Evolutionary conservation across 2,329 filamentous ascomycete genomes (phyloP).

Genomic region (Colletotrichum graminicola): DNA sequence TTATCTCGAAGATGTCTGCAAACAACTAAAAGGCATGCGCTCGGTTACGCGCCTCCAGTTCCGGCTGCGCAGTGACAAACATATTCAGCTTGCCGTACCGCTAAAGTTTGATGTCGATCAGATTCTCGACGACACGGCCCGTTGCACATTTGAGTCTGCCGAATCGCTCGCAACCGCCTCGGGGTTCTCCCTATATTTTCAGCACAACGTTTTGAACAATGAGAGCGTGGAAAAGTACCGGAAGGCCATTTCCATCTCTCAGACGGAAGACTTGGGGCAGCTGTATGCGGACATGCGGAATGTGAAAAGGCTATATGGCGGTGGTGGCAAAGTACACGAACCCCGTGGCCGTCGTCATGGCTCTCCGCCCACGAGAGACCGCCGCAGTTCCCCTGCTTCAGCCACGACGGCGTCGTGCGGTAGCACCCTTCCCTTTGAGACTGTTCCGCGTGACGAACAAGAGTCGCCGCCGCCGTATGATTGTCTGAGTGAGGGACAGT

Average conservation of each 20-base stretch:
- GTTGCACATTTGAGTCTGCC: not conserved
- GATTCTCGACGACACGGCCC: not conserved
- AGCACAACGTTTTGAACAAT: conserved; percentile 9
- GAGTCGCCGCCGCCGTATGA: conserved; percentile 16
- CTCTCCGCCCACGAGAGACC: not conserved
- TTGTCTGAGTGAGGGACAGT: not conserved
- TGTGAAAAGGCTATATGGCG: conserved; percentile 13
- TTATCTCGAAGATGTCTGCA: conserved; percentile 7
- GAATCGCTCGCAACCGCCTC: conserved; percentile 18
- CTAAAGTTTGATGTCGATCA: not conserved
- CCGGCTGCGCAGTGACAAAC: not conserved
- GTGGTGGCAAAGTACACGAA: conserved; percentile 4
- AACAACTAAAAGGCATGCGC: not conserved
- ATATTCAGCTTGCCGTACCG: conserved; percentile 5
- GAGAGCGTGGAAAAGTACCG: not conserved
- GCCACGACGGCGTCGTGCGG: conserved; percentile 12
- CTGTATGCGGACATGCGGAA: conserved; percentile 8
- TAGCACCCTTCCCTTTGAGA: conserved; percentile 27
- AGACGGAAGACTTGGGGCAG: not conserved
- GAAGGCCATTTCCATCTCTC: not conserved
- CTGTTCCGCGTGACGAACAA: not conserved
- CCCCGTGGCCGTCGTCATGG: not conserved
- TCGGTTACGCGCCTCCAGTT: conserved; percentile 26
- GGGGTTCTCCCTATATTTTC: conserved; percentile 26
- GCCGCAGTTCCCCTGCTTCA: conserved; percentile 5